Evolutionary conservation across 805 yeast genomes (phyloP), one percentile per base, ranked within the genome.

Genomic region (Starmerella roubikii): DNA sequence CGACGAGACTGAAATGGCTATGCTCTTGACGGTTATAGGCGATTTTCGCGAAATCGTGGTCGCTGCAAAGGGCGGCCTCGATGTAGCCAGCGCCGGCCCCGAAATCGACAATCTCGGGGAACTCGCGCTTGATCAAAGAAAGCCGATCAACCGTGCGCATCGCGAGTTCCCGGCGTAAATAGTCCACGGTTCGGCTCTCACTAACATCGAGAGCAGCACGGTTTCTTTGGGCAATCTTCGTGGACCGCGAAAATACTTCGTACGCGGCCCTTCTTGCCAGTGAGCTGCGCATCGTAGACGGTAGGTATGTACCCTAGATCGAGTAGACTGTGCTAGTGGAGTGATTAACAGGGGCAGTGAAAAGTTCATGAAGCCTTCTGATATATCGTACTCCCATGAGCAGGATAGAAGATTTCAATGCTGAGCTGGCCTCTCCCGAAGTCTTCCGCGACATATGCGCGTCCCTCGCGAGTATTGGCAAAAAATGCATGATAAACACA

Each of bases 51-150:
- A 78, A 85, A 17, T 59, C 65, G 18, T 66, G 60, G 2, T 51
- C 50, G 4, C 60, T 64, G 24, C 56, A 56, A 19, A 65, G 55
- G 35, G 54, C 56, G 34, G 63, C 60, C 40, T 70, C 67, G 12
- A 77, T 60, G 54, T 73, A 75, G 1, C 93, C 93, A 38, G 76
- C 66, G 34, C 80, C 74, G 10, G 78, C 67, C 3, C 94, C 94
- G 41, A 79, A 68, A 54, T 83, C 93, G 41, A 82, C 58, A 26
- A 78, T 68, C 17, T 64, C 62, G 16, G 68, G 62, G 49, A 81
- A 76, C 18, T 69, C 68, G 35, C 85, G 64, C 33, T 78, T 74
- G 35, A 83, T 69, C 55, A 80, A 78, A 2, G 84, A 75, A 37
- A 83, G 57, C 46, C 94, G 65, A 46, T 82, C 93, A 20, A 81